These are phyloP conservation scores for Diaporthe ilicicola DNA, from an alignment of 2,329 filamentous ascomycete species.

Conservation along the genomic window DNA sequence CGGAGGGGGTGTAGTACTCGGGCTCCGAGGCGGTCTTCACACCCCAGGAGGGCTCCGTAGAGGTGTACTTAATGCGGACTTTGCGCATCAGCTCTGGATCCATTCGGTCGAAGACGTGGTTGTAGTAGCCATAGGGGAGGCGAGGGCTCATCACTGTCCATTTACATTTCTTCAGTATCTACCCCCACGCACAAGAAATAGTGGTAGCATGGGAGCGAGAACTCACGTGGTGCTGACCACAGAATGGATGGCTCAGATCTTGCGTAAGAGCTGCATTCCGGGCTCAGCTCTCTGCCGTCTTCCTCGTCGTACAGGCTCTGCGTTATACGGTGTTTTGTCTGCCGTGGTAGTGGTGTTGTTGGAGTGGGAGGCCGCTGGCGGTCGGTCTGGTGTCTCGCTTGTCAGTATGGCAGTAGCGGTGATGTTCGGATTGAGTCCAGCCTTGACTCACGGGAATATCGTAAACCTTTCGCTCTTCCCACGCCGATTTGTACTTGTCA, in stretches of 20 bases:
- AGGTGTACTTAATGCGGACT: conserved; percentile 36
- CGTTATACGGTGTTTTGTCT: conserved; percentile 3
- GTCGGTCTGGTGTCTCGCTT: neutral
- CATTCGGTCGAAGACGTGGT: conserved; percentile 44
- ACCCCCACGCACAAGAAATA: conserved; percentile 37
- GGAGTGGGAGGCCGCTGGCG: conserved; percentile 32
- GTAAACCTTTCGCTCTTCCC: conserved; percentile 10
- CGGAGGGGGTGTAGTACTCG: conserved; percentile 17
- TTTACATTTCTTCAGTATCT: conserved; percentile 26
- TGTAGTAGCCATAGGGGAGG: conserved; percentile 34
- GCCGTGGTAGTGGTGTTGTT: conserved; percentile 21
- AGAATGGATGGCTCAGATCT: conserved; percentile 26
- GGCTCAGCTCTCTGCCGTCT: conserved; percentile 32
- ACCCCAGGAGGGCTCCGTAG: conserved; percentile 29
- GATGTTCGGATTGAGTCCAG: neutral
- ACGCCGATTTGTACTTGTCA: conserved; percentile 21
- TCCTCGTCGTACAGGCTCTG: conserved; percentile 40
- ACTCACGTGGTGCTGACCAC: conserved; percentile 29
- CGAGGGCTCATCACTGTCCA: conserved; percentile 21
- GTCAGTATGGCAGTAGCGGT: neutral
- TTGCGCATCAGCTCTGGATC: conserved; percentile 39
- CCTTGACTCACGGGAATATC: conserved; percentile 23
- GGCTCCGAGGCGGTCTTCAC: neutral
- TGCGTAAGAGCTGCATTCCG: conserved; percentile 28
- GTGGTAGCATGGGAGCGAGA: neutral